A percentile compares a stretch with the other conserved stretches of the same genome.
Evolutionary conservation across 345 rosid species (phyloP).

Genomic region (Cardamine resedifolia): DNA sequence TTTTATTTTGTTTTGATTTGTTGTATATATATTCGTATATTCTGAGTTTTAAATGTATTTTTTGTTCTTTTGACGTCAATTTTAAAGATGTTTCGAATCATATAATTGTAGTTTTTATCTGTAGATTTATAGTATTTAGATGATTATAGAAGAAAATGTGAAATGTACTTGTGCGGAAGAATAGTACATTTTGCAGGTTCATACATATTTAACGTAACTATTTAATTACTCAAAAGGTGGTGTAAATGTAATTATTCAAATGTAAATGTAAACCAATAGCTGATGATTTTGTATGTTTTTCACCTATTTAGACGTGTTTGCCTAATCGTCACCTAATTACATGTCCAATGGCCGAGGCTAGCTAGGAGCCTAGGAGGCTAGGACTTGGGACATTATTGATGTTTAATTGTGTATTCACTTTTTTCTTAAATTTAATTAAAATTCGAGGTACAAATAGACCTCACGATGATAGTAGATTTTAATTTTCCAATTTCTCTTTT

Average conservation of each 20-base stretch:
- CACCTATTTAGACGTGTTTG: not conserved
- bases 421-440: constrained; percentile 2
- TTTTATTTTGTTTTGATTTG: not conserved
- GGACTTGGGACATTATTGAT: constrained; percentile 5
- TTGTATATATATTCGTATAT: not conserved
- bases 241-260: not conserved
- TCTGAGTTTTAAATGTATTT: not conserved
- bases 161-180: not conserved
- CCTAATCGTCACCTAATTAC: constrained; percentile 1
- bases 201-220: not conserved
- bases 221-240: not conserved
- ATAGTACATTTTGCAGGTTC: not conserved
- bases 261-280: not conserved
- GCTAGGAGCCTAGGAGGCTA: not conserved
- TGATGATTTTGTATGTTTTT: not conserved
- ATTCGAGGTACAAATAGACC: not conserved
- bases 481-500: not conserved
- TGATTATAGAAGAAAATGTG: not conserved
- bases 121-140: not conserved
- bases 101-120: not conserved
- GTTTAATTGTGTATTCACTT: constrained; percentile 2
- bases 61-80: not conserved
- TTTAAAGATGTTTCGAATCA: not conserved
- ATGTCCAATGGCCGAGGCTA: constrained; percentile 13
- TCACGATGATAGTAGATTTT: not conserved